These are phyloP conservation scores for Prosopis cineraria DNA, from an alignment of 306 rosid genomes.

Conservation along the genomic window DNA sequence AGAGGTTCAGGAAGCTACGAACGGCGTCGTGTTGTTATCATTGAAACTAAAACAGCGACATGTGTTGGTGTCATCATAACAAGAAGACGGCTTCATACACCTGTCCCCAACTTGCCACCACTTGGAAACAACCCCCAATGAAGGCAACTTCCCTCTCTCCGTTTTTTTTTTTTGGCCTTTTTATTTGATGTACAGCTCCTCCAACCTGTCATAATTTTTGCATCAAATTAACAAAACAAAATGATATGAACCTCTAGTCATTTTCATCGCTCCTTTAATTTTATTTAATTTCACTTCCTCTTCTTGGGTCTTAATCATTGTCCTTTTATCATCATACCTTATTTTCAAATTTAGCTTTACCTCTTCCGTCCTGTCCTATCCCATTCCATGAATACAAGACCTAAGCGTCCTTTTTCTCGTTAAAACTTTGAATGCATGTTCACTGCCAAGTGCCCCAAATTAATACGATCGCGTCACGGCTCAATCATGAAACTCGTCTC, in stretches of 20 bases:
- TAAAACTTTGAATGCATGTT: background rate
- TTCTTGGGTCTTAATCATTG: background rate
- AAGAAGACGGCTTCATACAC: conserved; percentile 42
- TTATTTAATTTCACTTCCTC: background rate
- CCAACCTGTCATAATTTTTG: conserved; percentile 4
- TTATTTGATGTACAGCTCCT: background rate
- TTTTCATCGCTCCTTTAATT: conserved; percentile 7
- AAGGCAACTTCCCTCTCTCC: conserved; percentile 1
- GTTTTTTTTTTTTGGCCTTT: background rate
- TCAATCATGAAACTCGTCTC: conserved; percentile 20
- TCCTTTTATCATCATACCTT: conserved; percentile 26
- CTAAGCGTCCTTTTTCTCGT: conserved; percentile 27
- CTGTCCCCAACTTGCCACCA: conserved; percentile 38
- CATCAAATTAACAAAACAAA: conserved; percentile 5
- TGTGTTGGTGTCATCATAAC: conserved; percentile 33
- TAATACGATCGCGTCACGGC: conserved; percentile 1
- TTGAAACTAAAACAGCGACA: conserved; percentile 35
- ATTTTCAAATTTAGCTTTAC: conserved; percentile 31
- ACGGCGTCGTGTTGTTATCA: conserved; percentile 40
- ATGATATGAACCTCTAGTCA: conserved; percentile 3
- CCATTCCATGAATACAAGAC: background rate
- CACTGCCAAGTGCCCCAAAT: background rate
- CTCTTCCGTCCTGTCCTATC: conserved; percentile 22
- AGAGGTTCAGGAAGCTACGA: conserved; percentile 20
- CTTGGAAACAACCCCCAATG: conserved; percentile 20